Conservation (phyloP, 345 rosid species). For the Rhizophora mangle region DNA sequence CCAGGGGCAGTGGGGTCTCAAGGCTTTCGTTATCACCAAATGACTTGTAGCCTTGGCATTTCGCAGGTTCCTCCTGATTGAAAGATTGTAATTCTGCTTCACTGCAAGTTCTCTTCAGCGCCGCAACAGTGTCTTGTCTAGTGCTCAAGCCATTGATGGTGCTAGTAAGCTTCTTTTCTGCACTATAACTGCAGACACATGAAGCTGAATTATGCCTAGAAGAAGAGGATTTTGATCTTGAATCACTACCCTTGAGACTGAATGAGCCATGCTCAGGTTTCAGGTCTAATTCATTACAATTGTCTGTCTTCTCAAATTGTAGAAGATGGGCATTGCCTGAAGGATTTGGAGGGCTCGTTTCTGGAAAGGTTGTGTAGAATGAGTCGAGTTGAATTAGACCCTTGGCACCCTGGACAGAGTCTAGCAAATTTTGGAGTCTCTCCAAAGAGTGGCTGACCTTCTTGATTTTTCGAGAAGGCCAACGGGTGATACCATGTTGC, state of each 20-base stretch:
- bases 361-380: slow-evolving; percentile 81
- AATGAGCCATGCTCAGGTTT: slow-evolving; percentile 33
- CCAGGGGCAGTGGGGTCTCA: slow-evolving; percentile 31
- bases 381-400: slow-evolving; percentile 69
- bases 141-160: slow-evolving; percentile 24
- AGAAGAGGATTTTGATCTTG: slow-evolving; percentile 61
- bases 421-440: slow-evolving; percentile 67
- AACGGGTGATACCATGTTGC: slow-evolving; percentile 44
- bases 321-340: slow-evolving; percentile 41
- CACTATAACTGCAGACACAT: slow-evolving; percentile 53
- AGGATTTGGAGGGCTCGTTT: slow-evolving; percentile 51
- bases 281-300: slow-evolving; percentile 31
- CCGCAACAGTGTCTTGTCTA: slow-evolving; percentile 30
- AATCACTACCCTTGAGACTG: slow-evolving; percentile 34
- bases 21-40: slow-evolving; percentile 32
- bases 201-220: slow-evolving; percentile 68
- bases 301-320: slow-evolving; percentile 23
- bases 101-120: slow-evolving; percentile 42
- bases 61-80: slow-evolving; percentile 46
- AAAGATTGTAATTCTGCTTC: slow-evolving; percentile 38
- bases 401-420: slow-evolving; percentile 81
- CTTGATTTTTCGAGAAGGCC: slow-evolving; percentile 52
- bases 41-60: slow-evolving; percentile 51
- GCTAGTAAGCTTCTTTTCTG: slow-evolving; percentile 41
- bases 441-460: slow-evolving; percentile 40